Evolutionary conservation across 2,329 filamentous ascomycete genomes (phyloP).

Genomic region (Exophiala lecanii-corni): DNA sequence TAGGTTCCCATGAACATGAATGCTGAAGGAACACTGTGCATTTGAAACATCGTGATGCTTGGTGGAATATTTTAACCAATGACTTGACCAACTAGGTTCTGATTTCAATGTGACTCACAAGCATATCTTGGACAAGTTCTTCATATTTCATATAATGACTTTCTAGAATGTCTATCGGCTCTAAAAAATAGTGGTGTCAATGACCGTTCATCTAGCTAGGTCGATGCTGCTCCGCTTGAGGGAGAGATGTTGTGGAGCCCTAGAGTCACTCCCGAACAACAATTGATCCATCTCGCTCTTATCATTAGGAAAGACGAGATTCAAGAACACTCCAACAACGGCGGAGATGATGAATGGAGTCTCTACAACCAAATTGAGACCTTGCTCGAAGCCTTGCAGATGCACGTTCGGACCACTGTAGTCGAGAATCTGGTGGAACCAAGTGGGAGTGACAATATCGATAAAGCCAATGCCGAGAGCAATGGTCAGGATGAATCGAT

Average conservation of each 20-base stretch:
- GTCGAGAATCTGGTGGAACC: constrained; percentile 68
- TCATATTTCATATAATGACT: too few species aligned
- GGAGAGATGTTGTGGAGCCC: constrained; percentile 5
- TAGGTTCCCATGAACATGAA: too few species aligned
- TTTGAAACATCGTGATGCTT: background rate
- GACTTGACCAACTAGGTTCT: background rate
- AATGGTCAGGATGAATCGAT: constrained; percentile 75
- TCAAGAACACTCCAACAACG: constrained; percentile 30
- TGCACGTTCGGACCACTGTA: constrained; percentile 64
- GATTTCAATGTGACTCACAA: too few species aligned
- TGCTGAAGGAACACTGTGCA: background rate
- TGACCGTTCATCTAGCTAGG: too few species aligned
- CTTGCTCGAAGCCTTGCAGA: constrained; percentile 58
- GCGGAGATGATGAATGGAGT: constrained; percentile 32
- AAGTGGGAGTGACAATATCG: constrained; percentile 61
- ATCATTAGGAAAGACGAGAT: constrained; percentile 22
- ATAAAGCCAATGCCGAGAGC: constrained; percentile 69
- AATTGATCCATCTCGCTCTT: constrained; percentile 17
- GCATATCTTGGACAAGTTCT: too few species aligned
- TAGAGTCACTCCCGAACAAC: constrained; percentile 10
- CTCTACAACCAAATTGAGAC: constrained; percentile 29
- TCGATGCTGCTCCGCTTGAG: constrained; percentile 9
- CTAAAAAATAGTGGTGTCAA: too few species aligned
- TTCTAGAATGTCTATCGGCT: too few species aligned
- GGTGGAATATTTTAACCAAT: background rate